A percentile compares a stretch with the other conserved stretches of the same genome.
Evolutionary conservation across 2,329 filamentous ascomycete genomes (phyloP).

Genomic region (Fusarium stilboides): DNA sequence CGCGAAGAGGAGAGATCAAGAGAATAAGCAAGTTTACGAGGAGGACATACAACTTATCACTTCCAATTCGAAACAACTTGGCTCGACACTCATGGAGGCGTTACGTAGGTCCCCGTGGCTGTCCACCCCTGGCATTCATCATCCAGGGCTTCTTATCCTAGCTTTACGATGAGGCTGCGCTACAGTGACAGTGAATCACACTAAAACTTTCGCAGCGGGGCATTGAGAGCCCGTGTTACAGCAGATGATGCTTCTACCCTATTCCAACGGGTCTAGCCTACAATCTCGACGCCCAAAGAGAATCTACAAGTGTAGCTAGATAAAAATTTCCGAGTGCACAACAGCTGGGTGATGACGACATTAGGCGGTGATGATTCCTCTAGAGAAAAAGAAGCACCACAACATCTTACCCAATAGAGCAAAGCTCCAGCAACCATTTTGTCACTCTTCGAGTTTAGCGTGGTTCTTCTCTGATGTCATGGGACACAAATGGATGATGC

Average conservation of each 20-base stretch:
- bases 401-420: conserved; percentile 32
- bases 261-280: conserved; percentile 23
- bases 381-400: conserved; percentile 14
- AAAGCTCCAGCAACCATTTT: conserved; percentile 22
- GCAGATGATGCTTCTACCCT: conserved; percentile 28
- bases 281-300: conserved; percentile 25
- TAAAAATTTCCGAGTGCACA: conserved; percentile 24
- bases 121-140: conserved; percentile 12
- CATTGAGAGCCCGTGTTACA: conserved; percentile 5
- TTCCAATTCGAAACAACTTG: conserved; percentile 4
- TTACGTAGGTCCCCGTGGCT: conserved; percentile 32
- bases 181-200: conserved; percentile 21
- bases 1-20: not conserved
- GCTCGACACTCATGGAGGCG: conserved; percentile 5
- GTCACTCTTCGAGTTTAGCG: conserved; percentile 26
- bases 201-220: conserved; percentile 18
- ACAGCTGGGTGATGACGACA: conserved; percentile 38
- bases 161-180: not conserved
- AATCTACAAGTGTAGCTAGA: conserved; percentile 5
- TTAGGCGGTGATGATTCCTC: conserved; percentile 9
- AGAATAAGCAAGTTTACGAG: conserved; percentile 6
- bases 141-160: conserved; percentile 13
- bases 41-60: conserved; percentile 13
- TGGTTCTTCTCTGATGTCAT: conserved; percentile 39
- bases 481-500: conserved; percentile 34